These are phyloP conservation scores for Penicillium sp. DNA, from an alignment of 2,329 filamentous ascomycete species.

Conservation along the genomic window DNA sequence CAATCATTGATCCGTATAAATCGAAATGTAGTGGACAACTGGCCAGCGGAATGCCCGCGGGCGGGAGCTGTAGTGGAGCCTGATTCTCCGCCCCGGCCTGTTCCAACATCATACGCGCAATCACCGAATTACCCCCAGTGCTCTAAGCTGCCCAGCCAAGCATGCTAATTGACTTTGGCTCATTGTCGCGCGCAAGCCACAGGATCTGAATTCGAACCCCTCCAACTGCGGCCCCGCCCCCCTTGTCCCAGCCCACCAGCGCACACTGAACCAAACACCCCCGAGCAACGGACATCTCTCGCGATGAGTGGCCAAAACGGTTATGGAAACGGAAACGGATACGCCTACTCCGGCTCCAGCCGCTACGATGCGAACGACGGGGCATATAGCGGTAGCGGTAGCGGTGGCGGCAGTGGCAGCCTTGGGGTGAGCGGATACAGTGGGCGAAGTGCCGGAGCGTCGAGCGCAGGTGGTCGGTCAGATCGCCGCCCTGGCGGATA, in stretches of 20 bases:
- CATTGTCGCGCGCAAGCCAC: constrained; percentile 20
- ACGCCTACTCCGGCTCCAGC: constrained; percentile 37
- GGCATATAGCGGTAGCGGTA: constrained; percentile 28
- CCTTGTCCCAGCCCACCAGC: constrained; percentile 18
- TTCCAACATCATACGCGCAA: constrained; percentile 7
- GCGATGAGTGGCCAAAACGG: constrained; percentile 40
- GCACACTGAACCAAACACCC: constrained; percentile 7
- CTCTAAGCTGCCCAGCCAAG: constrained; percentile 12
- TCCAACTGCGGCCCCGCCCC: constrained; percentile 15
- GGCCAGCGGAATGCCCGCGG: constrained; percentile 21
- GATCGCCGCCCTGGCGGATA: constrained; percentile 47
- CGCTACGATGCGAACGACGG: constrained; percentile 39
- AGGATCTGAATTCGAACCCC: constrained; percentile 13
- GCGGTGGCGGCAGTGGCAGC: constrained; percentile 20
- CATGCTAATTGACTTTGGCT: constrained; percentile 27
- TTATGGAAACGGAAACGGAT: constrained; percentile 42
- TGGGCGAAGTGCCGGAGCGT: constrained; percentile 20
- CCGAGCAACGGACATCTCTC: constrained; percentile 9
- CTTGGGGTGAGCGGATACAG: constrained; percentile 38
- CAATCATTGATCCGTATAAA: not conserved
- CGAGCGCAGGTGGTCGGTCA: constrained; percentile 25
- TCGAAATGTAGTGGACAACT: constrained; percentile 1
- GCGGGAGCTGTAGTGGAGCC: constrained; percentile 29
- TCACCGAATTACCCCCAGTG: not conserved
- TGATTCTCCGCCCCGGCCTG: constrained; percentile 10